phyloP scores from a whole-genome alignment of 805 yeast genomes.

The Pichia thaimueangensis region DNA sequence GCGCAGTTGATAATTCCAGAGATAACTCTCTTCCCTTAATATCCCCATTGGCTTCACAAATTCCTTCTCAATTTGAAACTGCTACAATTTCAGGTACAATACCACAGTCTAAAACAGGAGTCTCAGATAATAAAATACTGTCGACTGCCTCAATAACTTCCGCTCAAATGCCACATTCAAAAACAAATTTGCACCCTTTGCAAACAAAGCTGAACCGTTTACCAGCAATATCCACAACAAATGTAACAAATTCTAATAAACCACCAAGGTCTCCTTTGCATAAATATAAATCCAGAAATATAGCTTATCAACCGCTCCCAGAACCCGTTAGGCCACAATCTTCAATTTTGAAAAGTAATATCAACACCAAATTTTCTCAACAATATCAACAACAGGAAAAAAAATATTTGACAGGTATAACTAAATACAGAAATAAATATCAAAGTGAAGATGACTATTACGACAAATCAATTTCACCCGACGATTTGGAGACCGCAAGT shows the following conservation, averaged over 20 bases:
- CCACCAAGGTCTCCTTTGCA: slow-evolving; percentile 10
- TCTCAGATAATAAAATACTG: neutral
- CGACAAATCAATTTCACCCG: slow-evolving; percentile 39
- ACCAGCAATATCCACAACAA: neutral
- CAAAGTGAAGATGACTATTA: slow-evolving; percentile 45
- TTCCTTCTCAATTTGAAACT: too few species aligned
- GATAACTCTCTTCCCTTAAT: too few species aligned
- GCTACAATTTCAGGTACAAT: neutral
- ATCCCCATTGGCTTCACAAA: too few species aligned
- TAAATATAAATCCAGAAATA: slow-evolving; percentile 5
- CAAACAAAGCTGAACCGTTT: slow-evolving; percentile 7
- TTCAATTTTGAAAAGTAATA: slow-evolving; percentile 26
- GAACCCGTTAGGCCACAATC: slow-evolving; percentile 23
- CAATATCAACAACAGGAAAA: slow-evolving; percentile 49
- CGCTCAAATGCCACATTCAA: neutral
- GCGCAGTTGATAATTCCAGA: neutral
- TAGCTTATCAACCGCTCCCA: slow-evolving; percentile 5
- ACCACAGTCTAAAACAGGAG: neutral
- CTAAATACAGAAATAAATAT: slow-evolving; percentile 27
- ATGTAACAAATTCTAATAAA: neutral
- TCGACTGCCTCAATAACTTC: neutral
- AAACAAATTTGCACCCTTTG: slow-evolving; percentile 1
- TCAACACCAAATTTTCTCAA: slow-evolving; percentile 29
- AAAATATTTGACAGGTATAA: slow-evolving; percentile 42
- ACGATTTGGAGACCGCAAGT: slow-evolving; percentile 29